Evolutionary conservation across 305 asterid species (phyloP).

Genomic region (Salvia sclarea): DNA sequence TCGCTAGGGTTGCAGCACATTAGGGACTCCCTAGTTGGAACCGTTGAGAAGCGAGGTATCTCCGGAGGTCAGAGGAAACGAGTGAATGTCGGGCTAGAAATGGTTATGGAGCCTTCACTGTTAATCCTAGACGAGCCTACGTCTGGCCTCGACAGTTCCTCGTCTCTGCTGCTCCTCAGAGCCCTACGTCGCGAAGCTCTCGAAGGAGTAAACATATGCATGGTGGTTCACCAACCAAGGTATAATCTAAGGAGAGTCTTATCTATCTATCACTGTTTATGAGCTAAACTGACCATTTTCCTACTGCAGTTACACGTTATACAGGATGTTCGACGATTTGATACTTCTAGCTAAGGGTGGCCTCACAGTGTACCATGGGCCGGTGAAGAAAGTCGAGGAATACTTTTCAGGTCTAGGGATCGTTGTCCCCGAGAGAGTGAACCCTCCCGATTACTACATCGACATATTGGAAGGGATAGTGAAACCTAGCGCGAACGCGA

Average conservation of each 20-base stretch:
- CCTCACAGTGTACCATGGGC: slow-evolving; percentile 74
- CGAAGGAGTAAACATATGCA: slow-evolving; percentile 76
- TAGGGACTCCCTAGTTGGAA: slow-evolving; percentile 78
- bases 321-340: slow-evolving; percentile 81
- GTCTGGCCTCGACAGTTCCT: slow-evolving; percentile 83
- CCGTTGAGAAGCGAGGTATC: slow-evolving; percentile 79
- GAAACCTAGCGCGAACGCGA: slow-evolving; percentile 49
- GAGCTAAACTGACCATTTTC: slow-evolving; percentile 17
- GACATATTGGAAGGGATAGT: slow-evolving; percentile 79
- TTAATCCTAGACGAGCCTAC: slow-evolving; percentile 88
- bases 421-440: slow-evolving; percentile 70
- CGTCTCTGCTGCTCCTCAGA: slow-evolving; percentile 69
- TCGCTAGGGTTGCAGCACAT: slow-evolving; percentile 73
- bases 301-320: slow-evolving; percentile 66
- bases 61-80: slow-evolving; percentile 90
- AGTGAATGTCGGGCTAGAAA: slow-evolving; percentile 86
- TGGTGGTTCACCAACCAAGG: slow-evolving; percentile 95
- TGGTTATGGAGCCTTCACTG: slow-evolving; percentile 90
- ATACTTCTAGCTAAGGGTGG: slow-evolving; percentile 91
- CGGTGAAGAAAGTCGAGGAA: slow-evolving; percentile 78
- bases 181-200: slow-evolving; percentile 88
- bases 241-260: slow-evolving; percentile 27
- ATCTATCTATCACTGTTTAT: not conserved
- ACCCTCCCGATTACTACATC: slow-evolving; percentile 81
- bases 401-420: slow-evolving; percentile 75